Conservation (phyloP, 371 early-diverging fungal species). For the Umbelopsis sp. region DNA sequence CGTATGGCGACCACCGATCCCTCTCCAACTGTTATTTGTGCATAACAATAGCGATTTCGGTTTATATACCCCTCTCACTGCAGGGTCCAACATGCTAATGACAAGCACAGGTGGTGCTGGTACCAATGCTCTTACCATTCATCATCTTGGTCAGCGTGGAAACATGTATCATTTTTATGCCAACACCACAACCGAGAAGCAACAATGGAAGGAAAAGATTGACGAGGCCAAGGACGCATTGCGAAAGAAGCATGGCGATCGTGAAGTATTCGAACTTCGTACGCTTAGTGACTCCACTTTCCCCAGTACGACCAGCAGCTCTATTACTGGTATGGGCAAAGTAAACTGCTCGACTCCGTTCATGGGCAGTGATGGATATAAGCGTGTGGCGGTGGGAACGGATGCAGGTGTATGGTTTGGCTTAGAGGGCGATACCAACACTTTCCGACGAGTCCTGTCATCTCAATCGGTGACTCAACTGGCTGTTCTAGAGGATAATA, state of each 20-base stretch:
- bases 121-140: slow-evolving; percentile 30
- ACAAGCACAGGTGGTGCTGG: slow-evolving; percentile 11
- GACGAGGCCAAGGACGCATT: slow-evolving; percentile 70
- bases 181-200: slow-evolving; percentile 74
- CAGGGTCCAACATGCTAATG: neutral
- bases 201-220: slow-evolving; percentile 84
- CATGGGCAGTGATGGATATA: slow-evolving; percentile 46
- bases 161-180: slow-evolving; percentile 46
- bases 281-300: slow-evolving; percentile 49
- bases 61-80: slow-evolving; percentile 14
- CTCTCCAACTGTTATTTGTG: slow-evolving; percentile 60
- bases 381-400: slow-evolving; percentile 78
- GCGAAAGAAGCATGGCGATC: slow-evolving; percentile 47
- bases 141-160: slow-evolving; percentile 47
- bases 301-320: slow-evolving; percentile 29
- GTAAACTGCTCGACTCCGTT: slow-evolving; percentile 77
- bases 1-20: slow-evolving; percentile 70
- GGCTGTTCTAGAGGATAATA: slow-evolving; percentile 50
- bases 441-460: slow-evolving; percentile 37
- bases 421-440: slow-evolving; percentile 29
- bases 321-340: slow-evolving; percentile 41
- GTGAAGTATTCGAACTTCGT: slow-evolving; percentile 69
- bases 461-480: slow-evolving; percentile 49
- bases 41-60: slow-evolving; percentile 31
- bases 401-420: slow-evolving; percentile 79